Base-by-base conservation (phyloP, 1,284 basidiomycete species). In the Kwoniella shivajii region DNA sequence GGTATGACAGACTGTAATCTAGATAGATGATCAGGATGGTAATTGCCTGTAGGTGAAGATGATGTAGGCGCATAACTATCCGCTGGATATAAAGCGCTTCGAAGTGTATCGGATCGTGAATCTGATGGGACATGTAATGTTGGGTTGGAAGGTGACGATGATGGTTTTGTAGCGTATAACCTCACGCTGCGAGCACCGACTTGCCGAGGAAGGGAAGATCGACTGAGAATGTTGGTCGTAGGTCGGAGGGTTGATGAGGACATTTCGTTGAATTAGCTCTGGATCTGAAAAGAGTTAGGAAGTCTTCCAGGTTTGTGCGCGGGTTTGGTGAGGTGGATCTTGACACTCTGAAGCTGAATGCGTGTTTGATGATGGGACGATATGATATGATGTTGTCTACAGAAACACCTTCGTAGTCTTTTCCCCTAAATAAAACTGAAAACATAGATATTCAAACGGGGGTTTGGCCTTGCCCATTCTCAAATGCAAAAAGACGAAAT, bases 1-100 rank as follows among this genome's bases (percentile, higher is more conserved):
- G 89, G 89, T 54, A 93, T 85, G 10, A 89, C 88, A 51, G 83
- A 83, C 63, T 87, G 85, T 16, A 94, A 79, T 84, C 88, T 59
- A 79, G 82, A 53, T 80, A 85, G 34, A 87, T 68, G 85, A 70
- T 90, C 86, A 29, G 86, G 85, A 60, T 89, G 85, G 86, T 90
- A 90, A 55, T 86, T 84, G 13, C 90, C 90, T 9, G 85, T 87
- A 1, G 90, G 91, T 6, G 88, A 84, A 0, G 71, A 57, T 2
- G 71, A 71, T 30, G 57, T 54, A 5, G 72, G 70, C 10, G 57
- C 30, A 39, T 66, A 64, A 4, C 89, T 78, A 73, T 87, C 88
- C 52, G 83, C 80, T 1, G 90, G 91, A 77, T 92, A 93, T 56
- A 93, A 84, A 38, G 84, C 82, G 64, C 86, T 84, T 59, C 88